These are phyloP conservation scores for Vigna radiata DNA, from an alignment of 306 rosid species.

Conservation along the genomic window DNA sequence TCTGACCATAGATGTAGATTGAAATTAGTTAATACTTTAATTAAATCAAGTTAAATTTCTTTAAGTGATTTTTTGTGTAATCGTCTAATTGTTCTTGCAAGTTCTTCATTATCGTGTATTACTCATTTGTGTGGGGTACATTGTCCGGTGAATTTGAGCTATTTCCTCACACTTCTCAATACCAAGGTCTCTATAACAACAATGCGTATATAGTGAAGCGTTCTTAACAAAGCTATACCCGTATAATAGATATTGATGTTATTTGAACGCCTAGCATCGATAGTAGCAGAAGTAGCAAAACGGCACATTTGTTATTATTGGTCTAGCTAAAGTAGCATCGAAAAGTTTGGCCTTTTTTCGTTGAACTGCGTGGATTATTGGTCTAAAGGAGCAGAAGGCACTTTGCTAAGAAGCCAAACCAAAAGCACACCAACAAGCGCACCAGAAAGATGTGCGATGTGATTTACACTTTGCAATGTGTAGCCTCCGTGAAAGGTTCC, in stretches of 20 bases:
- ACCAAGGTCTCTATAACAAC: not conserved
- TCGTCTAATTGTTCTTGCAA: too few relatives aligned
- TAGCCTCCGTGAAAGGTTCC: constrained; percentile 65
- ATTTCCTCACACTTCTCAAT: constrained; percentile 4
- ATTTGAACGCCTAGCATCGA: not conserved
- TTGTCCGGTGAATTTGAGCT: too few relatives aligned
- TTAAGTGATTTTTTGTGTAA: too few relatives aligned
- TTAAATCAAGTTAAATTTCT: too few relatives aligned
- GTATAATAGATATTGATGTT: not conserved
- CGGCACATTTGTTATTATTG: constrained; percentile 10
- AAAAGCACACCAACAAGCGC: constrained; percentile 94
- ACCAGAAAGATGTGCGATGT: constrained; percentile 95
- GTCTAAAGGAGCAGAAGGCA: constrained; percentile 71
- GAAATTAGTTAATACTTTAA: too few relatives aligned
- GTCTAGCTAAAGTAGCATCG: constrained; percentile 16
- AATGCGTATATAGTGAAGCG: constrained; percentile 3
- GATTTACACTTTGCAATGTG: constrained; percentile 78
- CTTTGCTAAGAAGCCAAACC: constrained; percentile 87
- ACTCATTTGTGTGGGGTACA: too few relatives aligned
- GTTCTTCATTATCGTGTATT: too few relatives aligned
- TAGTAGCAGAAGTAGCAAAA: constrained; percentile 1
- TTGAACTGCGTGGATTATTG: constrained; percentile 40
- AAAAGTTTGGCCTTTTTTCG: constrained; percentile 40
- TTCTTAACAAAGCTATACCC: constrained; percentile 10
- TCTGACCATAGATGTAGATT: too few relatives aligned